Conservation (phyloP, 208 protist species). For the Trypanosoma grayi region DNA sequence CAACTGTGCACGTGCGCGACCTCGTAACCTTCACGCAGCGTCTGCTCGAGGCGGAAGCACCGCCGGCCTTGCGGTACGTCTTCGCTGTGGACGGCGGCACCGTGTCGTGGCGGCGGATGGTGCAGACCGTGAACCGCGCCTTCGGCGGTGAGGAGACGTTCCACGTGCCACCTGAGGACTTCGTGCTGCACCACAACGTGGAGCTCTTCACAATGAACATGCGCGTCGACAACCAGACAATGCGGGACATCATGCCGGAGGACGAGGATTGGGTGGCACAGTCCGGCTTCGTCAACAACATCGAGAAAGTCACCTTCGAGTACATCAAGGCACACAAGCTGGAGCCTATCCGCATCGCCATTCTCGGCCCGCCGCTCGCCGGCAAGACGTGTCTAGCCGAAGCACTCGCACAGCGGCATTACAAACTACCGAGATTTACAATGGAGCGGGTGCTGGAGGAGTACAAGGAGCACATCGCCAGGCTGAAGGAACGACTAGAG, state of each 20-base stretch:
- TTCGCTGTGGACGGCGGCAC: slow-evolving; percentile 85
- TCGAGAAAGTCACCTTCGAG: slow-evolving; percentile 67
- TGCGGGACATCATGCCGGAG: slow-evolving; percentile 63
- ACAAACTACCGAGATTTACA: slow-evolving; percentile 72
- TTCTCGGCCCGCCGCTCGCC: slow-evolving; percentile 87
- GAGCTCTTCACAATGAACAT: slow-evolving; percentile 89
- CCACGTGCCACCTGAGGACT: slow-evolving; percentile 49
- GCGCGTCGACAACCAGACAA: slow-evolving; percentile 67
- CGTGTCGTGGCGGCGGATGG: slow-evolving; percentile 66
- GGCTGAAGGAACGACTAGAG: slow-evolving; percentile 30
- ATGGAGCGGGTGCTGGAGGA: slow-evolving; percentile 65
- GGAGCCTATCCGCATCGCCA: slow-evolving; percentile 70
- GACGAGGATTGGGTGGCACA: slow-evolving; percentile 73
- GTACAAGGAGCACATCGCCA: slow-evolving; percentile 43
- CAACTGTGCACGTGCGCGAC: slow-evolving; percentile 92
- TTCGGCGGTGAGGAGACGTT: slow-evolving; percentile 66
- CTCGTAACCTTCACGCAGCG: slow-evolving; percentile 80
- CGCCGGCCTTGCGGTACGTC: slow-evolving; percentile 75
- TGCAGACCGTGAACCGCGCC: slow-evolving; percentile 69
- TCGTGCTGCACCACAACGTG: slow-evolving; percentile 72
- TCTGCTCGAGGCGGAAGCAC: slow-evolving; percentile 49
- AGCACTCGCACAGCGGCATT: slow-evolving; percentile 55
- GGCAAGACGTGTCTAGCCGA: slow-evolving; percentile 80
- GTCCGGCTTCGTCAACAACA: slow-evolving; percentile 71
- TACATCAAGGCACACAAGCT: slow-evolving; percentile 68